phyloP scores from a whole-genome alignment of 495 filamentous ascomycete species.

The Neurospora sp. region DNA sequence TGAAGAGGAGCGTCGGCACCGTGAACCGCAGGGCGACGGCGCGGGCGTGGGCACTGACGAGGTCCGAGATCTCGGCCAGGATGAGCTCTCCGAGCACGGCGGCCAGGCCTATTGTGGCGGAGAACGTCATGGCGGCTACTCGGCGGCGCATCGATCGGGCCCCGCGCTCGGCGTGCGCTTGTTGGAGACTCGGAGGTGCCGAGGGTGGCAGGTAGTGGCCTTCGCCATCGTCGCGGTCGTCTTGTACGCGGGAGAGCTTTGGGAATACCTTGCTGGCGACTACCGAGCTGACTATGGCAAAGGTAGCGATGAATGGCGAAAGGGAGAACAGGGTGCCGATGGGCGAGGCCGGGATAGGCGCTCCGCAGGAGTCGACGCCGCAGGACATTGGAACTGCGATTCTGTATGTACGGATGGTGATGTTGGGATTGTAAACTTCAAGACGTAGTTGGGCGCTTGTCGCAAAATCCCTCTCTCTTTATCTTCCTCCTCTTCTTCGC shows the following conservation, averaged over 20 bases:
- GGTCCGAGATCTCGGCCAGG: slow-evolving; percentile 68
- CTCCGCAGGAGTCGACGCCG: slow-evolving; percentile 23
- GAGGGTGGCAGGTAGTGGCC: slow-evolving; percentile 45
- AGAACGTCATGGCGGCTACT: slow-evolving; percentile 54
- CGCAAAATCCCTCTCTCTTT: neutral
- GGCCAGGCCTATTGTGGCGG: slow-evolving; percentile 60
- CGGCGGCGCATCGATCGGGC: slow-evolving; percentile 36
- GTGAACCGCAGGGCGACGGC: slow-evolving; percentile 52
- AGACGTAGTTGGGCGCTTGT: neutral
- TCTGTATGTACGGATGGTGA: neutral
- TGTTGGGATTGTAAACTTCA: neutral
- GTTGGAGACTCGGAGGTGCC: slow-evolving; percentile 36
- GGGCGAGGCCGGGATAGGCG: slow-evolving; percentile 17
- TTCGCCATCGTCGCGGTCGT: slow-evolving; percentile 30
- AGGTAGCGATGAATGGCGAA: slow-evolving; percentile 49
- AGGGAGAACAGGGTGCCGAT: slow-evolving; percentile 25
- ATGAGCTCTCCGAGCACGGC: slow-evolving; percentile 66
- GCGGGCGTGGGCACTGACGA: slow-evolving; percentile 51
- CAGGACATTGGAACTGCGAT: slow-evolving; percentile 10
- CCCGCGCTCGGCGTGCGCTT: slow-evolving; percentile 40
- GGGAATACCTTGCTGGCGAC: slow-evolving; percentile 56
- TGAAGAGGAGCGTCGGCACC: slow-evolving; percentile 52
- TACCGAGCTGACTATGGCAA: slow-evolving; percentile 42
- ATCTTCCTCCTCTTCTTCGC: neutral
- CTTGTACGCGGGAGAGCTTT: slow-evolving; percentile 44